Evolutionary conservation across 306 rosid species (phyloP).

Genomic region (Cucurbita maxima): DNA sequence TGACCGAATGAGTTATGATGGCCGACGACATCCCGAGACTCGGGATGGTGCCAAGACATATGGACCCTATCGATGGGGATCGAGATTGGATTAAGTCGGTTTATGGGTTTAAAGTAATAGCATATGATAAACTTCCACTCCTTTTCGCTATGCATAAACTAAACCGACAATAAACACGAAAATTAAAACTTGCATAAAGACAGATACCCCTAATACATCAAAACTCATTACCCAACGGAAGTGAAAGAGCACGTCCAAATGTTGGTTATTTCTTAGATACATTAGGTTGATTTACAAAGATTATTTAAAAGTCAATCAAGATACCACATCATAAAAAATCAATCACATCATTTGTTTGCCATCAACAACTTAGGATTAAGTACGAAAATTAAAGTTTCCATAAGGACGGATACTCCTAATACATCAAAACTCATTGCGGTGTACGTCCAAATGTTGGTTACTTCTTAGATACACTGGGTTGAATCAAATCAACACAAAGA

Average conservation of each 20-base stretch:
- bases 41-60: too few relatives aligned
- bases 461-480: neutral
- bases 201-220: too few relatives aligned
- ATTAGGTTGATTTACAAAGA: neutral
- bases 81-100: neutral
- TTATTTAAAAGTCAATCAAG: neutral
- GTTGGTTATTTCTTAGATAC: neutral
- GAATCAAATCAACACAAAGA: neutral
- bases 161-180: too few relatives aligned
- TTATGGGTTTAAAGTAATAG: neutral
- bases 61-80: too few relatives aligned
- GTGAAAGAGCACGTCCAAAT: neutral
- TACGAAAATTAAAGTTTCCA: too few relatives aligned
- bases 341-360: neutral
- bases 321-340: neutral
- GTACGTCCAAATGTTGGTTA: neutral
- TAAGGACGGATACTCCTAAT: too few relatives aligned
- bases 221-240: too few relatives aligned
- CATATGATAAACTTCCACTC: neutral
- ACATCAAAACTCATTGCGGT: neutral
- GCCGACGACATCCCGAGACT: too few relatives aligned
- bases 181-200: too few relatives aligned
- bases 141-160: too few relatives aligned
- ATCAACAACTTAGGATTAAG: neutral
- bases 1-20: too few relatives aligned